These are phyloP conservation scores for Vaccinium macrocarpon DNA, from an alignment of 148 eudicot species.

Conservation along the genomic window DNA sequence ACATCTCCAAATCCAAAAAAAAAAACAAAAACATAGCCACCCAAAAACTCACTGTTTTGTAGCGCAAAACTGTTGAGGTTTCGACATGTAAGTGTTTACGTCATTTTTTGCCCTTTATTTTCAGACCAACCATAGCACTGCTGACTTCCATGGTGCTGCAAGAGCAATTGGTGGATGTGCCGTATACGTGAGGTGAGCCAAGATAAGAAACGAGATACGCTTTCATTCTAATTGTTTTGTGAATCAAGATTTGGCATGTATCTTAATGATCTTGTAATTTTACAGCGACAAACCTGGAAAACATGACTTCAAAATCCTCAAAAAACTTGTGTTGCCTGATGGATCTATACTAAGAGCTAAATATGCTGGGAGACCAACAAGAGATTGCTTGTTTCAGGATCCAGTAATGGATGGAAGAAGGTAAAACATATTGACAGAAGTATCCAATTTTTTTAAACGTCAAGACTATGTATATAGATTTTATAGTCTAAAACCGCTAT, in stretches of 20 bases:
- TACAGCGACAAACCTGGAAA: not conserved
- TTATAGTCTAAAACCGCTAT: not conserved
- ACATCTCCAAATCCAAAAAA: not conserved
- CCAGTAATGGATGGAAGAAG: conserved; percentile 1
- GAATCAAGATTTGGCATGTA: not conserved
- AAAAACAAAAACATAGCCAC: not conserved
- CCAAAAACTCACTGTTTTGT: not conserved
- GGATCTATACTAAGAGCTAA: conserved; percentile 9
- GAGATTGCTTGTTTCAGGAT: conserved; percentile 11
- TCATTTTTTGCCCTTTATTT: not conserved
- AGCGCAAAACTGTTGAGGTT: not conserved
- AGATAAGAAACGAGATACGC: not conserved
- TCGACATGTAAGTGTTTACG: not conserved
- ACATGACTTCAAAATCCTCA: not conserved
- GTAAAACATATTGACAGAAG: not conserved
- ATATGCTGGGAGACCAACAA: not conserved
- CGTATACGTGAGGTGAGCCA: not conserved
- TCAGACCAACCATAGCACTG: conserved; percentile 11
- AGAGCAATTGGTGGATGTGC: conserved; percentile 13
- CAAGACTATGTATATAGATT: not conserved
- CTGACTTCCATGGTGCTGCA: conserved; percentile 8
- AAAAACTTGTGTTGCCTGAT: conserved; percentile 4
- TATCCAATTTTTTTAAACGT: not conserved
- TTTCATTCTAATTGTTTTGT: not conserved
- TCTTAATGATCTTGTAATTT: not conserved